Percentiles rank a stretch among this genome's conserved stretches.
These are phyloP conservation scores for Rhynchosporium agropyri DNA, from an alignment of 2,329 filamentous ascomycete genomes.

Conservation along the genomic window DNA sequence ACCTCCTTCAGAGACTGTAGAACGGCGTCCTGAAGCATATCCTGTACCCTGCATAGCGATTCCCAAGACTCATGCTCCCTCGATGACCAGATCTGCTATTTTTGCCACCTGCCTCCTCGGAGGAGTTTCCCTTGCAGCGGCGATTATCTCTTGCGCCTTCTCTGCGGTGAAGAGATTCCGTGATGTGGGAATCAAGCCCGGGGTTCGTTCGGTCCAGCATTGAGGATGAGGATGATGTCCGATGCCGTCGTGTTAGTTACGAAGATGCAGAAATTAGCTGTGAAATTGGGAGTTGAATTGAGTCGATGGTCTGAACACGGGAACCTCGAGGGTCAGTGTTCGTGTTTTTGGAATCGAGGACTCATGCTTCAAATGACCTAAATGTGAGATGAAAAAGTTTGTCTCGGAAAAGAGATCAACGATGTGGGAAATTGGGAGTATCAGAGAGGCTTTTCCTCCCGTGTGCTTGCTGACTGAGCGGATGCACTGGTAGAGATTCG, in stretches of 20 bases:
- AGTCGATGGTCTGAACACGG: too few relatives aligned
- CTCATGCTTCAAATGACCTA: too few relatives aligned
- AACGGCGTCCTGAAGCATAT: conserved; percentile 44
- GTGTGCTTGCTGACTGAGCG: background rate
- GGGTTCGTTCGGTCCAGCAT: conserved; percentile 44
- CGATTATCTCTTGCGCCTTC: conserved; percentile 48
- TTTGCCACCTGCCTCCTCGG: conserved; percentile 36
- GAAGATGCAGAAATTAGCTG: background rate
- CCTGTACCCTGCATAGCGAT: conserved; percentile 43
- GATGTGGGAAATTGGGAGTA: background rate
- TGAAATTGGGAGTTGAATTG: background rate
- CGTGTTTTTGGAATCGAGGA: too few relatives aligned
- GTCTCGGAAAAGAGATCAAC: background rate
- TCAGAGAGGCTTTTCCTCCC: background rate
- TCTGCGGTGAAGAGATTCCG: conserved; percentile 42
- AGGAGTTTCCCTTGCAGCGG: conserved; percentile 41
- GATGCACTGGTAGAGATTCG: background rate
- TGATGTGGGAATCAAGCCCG: conserved; percentile 42
- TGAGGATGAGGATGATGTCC: conserved; percentile 46
- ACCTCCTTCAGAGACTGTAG: conserved; percentile 43
- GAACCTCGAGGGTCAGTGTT: too few relatives aligned
- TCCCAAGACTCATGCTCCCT: conserved; percentile 44
- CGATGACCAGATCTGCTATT: conserved; percentile 42
- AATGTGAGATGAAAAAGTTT: too few relatives aligned
- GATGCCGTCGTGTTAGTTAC: conserved; percentile 21